phyloP scores from a whole-genome alignment of 495 filamentous ascomycete species.

The Choiromyces venosus region DNA sequence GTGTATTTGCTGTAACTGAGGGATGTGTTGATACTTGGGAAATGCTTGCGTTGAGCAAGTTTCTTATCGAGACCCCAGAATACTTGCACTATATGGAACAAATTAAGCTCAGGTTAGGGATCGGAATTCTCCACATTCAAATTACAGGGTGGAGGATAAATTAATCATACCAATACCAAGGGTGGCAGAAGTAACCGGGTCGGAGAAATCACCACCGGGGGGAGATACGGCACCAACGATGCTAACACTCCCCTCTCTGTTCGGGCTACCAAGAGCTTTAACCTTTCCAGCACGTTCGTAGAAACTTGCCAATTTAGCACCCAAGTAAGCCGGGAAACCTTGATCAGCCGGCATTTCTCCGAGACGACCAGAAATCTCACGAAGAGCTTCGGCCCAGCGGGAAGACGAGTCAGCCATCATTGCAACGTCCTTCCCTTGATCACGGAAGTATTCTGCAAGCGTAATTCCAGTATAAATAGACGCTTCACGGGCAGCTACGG shows the following conservation, averaged over 20 bases:
- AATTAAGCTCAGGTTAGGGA: not conserved
- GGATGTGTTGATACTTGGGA: slow-evolving; percentile 96
- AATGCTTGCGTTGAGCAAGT: slow-evolving; percentile 97
- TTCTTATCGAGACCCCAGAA: slow-evolving; percentile 99
- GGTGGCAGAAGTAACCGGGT: slow-evolving; percentile 91
- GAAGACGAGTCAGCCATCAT: slow-evolving; percentile 99
- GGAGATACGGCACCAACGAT: slow-evolving; percentile 97
- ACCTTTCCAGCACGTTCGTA: slow-evolving; percentile 96
- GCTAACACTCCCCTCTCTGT: slow-evolving; percentile 83
- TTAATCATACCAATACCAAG: slow-evolving; percentile 61
- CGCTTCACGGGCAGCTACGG: slow-evolving; percentile 94
- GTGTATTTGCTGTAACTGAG: slow-evolving; percentile 98
- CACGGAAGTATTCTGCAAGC: slow-evolving; percentile 95
- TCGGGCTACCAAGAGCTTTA: slow-evolving; percentile 76
- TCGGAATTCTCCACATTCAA: not conserved
- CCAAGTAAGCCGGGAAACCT: slow-evolving; percentile 96
- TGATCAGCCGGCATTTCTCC: slow-evolving; percentile 99
- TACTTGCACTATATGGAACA: slow-evolving; percentile 64
- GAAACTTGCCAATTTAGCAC: slow-evolving; percentile 95
- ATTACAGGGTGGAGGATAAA: not conserved
- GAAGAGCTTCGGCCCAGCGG: slow-evolving; percentile 95
- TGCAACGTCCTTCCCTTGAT: slow-evolving; percentile 94
- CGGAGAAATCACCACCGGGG: slow-evolving; percentile 97
- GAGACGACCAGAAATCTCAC: slow-evolving; percentile 97
- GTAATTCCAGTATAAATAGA: slow-evolving; percentile 99